A percentile compares a stretch with the other conserved stretches of the same genome.
phyloP scores from a whole-genome alignment of 768 basidiomycete genomes.

The Lactarius pseudohatsudake region DNA sequence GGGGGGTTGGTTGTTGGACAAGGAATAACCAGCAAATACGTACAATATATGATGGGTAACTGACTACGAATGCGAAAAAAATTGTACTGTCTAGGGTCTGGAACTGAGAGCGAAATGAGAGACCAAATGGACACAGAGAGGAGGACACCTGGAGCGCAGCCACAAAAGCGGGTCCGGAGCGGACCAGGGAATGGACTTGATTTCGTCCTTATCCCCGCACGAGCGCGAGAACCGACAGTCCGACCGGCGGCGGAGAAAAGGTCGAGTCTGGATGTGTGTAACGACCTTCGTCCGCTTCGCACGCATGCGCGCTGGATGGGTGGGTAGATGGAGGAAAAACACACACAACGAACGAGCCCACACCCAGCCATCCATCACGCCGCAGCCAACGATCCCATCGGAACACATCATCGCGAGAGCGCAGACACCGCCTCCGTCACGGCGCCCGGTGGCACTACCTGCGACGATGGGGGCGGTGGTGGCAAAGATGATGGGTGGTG shows the following conservation, averaged over 20 bases:
- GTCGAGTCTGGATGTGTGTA: background rate
- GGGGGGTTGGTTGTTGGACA: background rate
- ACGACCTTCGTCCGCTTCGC: background rate
- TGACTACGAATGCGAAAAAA: background rate
- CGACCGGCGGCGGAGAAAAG: background rate
- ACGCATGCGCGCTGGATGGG: background rate
- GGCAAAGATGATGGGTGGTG: background rate
- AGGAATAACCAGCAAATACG: background rate
- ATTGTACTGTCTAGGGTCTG: slow-evolving; percentile 1
- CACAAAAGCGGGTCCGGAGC: background rate
- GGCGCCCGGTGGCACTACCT: background rate
- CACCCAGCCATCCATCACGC: slow-evolving; percentile 5
- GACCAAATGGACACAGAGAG: slow-evolving; percentile 1
- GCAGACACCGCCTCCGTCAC: background rate
- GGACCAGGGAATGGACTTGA: background rate
- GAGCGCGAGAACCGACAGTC: background rate
- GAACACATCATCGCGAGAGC: background rate
- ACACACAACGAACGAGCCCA: background rate
- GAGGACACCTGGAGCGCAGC: background rate
- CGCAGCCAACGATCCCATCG: background rate
- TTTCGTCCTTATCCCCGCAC: background rate
- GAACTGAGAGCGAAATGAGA: background rate
- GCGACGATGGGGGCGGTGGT: background rate
- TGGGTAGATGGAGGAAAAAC: background rate
- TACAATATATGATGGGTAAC: slow-evolving; percentile 3